Evolutionary conservation across 1,284 basidiomycete genomes (phyloP).

Genomic region (Apiotrichum siamense): DNA sequence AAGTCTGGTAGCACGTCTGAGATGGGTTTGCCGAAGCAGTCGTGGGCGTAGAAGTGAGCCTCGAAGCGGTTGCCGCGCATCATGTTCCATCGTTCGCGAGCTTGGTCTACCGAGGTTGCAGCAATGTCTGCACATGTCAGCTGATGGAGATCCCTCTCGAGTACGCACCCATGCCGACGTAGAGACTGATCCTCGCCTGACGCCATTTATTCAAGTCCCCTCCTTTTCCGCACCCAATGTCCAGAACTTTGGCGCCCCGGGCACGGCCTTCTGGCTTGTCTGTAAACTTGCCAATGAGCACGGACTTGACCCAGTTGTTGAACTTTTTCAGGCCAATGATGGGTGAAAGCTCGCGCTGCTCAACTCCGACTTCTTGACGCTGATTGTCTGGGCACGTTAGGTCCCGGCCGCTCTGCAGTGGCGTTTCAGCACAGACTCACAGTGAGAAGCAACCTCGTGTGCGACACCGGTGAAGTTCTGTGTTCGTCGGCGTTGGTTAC

Average conservation of each 20-base stretch:
- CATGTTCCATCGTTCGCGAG: constrained; percentile 58
- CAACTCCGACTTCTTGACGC: constrained; percentile 81
- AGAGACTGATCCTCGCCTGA: constrained; percentile 72
- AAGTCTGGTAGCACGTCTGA: constrained; percentile 61
- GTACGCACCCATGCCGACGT: constrained; percentile 68
- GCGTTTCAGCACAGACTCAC: neutral
- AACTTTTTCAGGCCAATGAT: constrained; percentile 95
- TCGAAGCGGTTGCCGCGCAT: constrained; percentile 58
- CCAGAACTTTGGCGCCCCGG: constrained; percentile 64
- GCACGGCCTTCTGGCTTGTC: constrained; percentile 19
- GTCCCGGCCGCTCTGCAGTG: no score
- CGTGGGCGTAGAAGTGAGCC: constrained; percentile 76
- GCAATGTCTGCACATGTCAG: constrained; percentile 67
- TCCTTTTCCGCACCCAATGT: constrained; percentile 96
- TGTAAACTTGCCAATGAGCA: constrained; percentile 76
- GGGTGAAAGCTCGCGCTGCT: constrained; percentile 78
- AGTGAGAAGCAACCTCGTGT: constrained; percentile 31
- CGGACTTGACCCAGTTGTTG: constrained; percentile 99
- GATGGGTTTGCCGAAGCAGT: constrained; percentile 77
- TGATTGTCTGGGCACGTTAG: constrained; percentile 67
- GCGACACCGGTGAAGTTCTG: constrained; percentile 30
- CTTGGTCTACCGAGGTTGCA: constrained; percentile 82
- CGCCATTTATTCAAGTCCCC: constrained; percentile 96
- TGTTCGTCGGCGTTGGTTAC: neutral
- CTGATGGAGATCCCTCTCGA: neutral